Evolutionary conservation across 495 filamentous ascomycete genomes (phyloP), one percentile per base, ranked within the genome.

Genomic region (Durotheca rogersii): DNA sequence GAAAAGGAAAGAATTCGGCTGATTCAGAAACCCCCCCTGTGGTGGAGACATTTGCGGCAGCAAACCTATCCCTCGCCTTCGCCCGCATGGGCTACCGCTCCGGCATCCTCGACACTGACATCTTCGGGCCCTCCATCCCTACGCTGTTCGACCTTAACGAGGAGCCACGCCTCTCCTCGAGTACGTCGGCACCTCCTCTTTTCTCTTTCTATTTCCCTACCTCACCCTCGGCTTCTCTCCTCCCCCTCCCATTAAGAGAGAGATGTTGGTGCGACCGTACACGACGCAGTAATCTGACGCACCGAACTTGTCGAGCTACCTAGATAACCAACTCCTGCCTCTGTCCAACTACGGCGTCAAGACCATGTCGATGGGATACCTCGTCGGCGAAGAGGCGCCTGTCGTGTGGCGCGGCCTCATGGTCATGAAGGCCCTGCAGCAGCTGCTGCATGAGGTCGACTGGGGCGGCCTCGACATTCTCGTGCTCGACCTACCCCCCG

Each of bases 331-430:
- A 56, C 77, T 99, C 6, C 43, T 97, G 16, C 94, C 94, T 0
- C 69, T 97, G 17, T 87, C 85, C n/a, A 95, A 93, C 64, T 97
- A 96, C 72, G 94, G 92, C 44, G 79, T 99, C 49, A 92, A 94
- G 67, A 91, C 87, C 31, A 97, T 97, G 93, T 95, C 89, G 2
- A 96, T 99, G 86, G 94, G 94, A 36, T 97, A 96, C 59, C 80
- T 97, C 7, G 81, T 94, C 10, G 80, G 81, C 48, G 84, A 87
- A 59, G 78, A 82, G 27, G 81, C 81, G 0, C 87, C 93, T 3
- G 85, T 99, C n/a, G 88, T 89, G 29, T 99, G 94, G 93, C 83
- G 93, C 25, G 93, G 93, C 0, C 77, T 95, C 14, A 97, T 99
- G 90, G 87, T 97, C 12, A 91, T 92, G 74, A 99, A 99, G 69